These are phyloP conservation scores for Ambrosiella beaveri DNA, from an alignment of 2,329 filamentous ascomycete genomes.

Conservation along the genomic window DNA sequence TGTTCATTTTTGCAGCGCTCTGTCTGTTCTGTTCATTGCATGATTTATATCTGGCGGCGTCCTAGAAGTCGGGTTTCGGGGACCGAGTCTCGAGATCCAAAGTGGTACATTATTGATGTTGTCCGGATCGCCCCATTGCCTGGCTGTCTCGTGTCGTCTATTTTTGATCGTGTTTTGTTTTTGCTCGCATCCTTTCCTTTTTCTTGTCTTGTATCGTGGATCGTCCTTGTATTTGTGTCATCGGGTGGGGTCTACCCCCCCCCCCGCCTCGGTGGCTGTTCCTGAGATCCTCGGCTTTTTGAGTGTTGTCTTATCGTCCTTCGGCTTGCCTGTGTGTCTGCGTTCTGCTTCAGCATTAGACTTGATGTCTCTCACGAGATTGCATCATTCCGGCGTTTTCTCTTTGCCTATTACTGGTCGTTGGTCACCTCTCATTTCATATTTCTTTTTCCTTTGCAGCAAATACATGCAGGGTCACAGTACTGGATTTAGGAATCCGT, in stretches of 20 bases:
- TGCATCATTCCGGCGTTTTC: not conserved
- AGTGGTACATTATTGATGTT: too few relatives aligned
- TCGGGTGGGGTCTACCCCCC: not conserved
- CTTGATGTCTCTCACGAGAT: slow-evolving; percentile 5
- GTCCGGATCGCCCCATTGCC: too few relatives aligned
- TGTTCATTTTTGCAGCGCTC: not conserved
- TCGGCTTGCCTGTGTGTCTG: not conserved
- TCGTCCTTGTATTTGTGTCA: too few relatives aligned
- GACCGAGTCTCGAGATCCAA: too few relatives aligned
- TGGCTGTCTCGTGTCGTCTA: too few relatives aligned
- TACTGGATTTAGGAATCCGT: too few relatives aligned
- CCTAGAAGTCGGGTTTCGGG: too few relatives aligned
- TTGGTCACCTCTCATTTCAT: not conserved
- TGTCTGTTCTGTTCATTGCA: not conserved
- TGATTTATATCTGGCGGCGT: not conserved
- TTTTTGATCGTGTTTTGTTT: too few relatives aligned
- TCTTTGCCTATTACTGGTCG: not conserved
- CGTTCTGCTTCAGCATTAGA: not conserved
- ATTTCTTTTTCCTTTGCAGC: too few relatives aligned
- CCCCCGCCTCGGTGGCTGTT: not conserved
- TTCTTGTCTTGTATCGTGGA: not conserved
- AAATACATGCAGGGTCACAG: too few relatives aligned
- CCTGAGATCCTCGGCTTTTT: not conserved
- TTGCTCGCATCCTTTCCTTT: not conserved
- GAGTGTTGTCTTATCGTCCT: not conserved